These are phyloP conservation scores for Colletotrichum horii DNA, from an alignment of 2,329 filamentous ascomycete genomes.

Conservation along the genomic window DNA sequence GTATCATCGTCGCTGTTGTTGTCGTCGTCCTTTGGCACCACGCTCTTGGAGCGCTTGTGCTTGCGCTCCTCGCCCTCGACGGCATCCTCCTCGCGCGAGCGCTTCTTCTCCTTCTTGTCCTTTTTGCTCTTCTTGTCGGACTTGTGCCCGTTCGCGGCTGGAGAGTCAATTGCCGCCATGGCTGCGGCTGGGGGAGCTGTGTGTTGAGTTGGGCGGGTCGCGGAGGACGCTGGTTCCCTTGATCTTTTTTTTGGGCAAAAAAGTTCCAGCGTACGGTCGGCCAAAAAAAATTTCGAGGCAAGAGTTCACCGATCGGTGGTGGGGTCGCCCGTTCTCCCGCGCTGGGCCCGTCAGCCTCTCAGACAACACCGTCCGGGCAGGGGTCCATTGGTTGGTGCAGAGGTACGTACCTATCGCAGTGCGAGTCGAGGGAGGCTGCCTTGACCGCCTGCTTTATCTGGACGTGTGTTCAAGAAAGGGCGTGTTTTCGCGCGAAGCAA, in stretches of 20 bases:
- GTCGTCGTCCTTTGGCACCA: conserved; percentile 28
- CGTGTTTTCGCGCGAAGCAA: not conserved
- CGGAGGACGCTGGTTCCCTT: conserved; percentile 11
- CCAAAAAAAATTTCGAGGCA: conserved; percentile 17
- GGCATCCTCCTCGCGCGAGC: conserved; percentile 47
- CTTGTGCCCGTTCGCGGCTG: conserved; percentile 33
- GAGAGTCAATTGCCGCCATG: conserved; percentile 38
- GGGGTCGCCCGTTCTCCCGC: conserved; percentile 18
- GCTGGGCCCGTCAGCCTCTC: conserved; percentile 2
- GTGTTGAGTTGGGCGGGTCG: conserved; percentile 12
- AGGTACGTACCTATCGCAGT: not conserved
- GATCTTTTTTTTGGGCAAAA: not conserved
- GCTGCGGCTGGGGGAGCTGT: conserved; percentile 8
- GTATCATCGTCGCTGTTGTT: conserved; percentile 23
- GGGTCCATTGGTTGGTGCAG: not conserved
- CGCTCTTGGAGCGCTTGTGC: conserved; percentile 56
- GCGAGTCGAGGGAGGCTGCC: not conserved
- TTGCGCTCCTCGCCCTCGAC: conserved; percentile 46
- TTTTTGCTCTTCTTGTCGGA: conserved; percentile 46
- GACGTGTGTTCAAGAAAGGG: not conserved
- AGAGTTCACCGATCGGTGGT: conserved; percentile 21
- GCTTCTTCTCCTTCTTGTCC: conserved; percentile 46
- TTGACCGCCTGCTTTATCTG: not conserved
- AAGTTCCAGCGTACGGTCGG: not conserved
- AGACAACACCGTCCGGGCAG: conserved; percentile 15